Evolutionary conservation across 345 rosid species (phyloP).

Genomic region (Acer saccharum): DNA sequence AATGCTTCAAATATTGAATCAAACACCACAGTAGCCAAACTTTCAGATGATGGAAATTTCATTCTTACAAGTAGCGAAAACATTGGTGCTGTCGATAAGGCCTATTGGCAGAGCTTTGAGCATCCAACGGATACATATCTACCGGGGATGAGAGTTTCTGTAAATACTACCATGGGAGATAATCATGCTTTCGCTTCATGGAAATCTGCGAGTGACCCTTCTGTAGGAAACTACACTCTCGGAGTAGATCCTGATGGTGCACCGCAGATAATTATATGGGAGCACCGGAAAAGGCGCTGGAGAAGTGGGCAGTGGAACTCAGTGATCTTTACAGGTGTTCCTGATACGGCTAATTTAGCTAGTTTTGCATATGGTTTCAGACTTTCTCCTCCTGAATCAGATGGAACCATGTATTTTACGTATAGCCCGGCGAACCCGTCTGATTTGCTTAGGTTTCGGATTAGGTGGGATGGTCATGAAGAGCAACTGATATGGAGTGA

Average conservation of each 20-base stretch:
- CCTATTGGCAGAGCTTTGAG: conserved; percentile 65
- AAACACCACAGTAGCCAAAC: conserved; percentile 38
- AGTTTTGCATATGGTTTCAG: conserved; percentile 57
- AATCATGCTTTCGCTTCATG: conserved; percentile 54
- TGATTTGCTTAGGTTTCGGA: conserved; percentile 49
- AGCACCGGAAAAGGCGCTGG: conserved; percentile 51
- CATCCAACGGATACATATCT: conserved; percentile 61
- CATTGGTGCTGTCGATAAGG: conserved; percentile 8
- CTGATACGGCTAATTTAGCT: conserved; percentile 36
- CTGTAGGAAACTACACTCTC: conserved; percentile 55
- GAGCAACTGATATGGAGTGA: conserved; percentile 59
- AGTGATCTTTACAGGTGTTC: conserved; percentile 56
- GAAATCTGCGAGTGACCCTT: conserved; percentile 63
- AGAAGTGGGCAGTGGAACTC: conserved; percentile 85
- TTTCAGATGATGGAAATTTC: conserved; percentile 39
- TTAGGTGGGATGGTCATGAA: conserved; percentile 52
- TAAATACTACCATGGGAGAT: conserved; percentile 38
- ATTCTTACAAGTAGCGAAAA: conserved; percentile 29
- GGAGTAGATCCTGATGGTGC: conserved; percentile 65
- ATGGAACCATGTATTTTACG: conserved; percentile 55
- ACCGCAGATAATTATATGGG: conserved; percentile 85
- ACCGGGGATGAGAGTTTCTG: conserved; percentile 61
- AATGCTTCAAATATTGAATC: conserved; percentile 23
- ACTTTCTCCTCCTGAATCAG: conserved; percentile 32
- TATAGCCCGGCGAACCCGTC: conserved; percentile 44